Percentiles rank a stretch among this genome's conserved stretches.
Conservation (phyloP, 441 rosid genomes). For the Populus hybrid region DNA sequence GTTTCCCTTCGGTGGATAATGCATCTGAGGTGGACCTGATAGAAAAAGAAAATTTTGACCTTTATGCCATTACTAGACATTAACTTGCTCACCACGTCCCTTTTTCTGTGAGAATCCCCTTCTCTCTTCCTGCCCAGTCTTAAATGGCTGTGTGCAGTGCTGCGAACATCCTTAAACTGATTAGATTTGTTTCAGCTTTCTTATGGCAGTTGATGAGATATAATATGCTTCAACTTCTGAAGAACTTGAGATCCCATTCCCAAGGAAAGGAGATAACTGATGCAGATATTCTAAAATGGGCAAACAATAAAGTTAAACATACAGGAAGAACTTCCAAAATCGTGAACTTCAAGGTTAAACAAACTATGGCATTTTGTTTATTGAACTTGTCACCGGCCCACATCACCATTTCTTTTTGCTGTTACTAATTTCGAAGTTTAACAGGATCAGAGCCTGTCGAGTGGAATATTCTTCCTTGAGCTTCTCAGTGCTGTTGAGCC, state of each 20-base stretch:
- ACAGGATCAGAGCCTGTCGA: conserved; percentile 64
- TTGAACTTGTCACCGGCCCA: not conserved
- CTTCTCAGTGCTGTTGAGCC: conserved; percentile 89
- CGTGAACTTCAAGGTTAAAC: conserved; percentile 71
- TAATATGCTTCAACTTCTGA: conserved; percentile 84
- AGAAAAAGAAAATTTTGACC: not conserved
- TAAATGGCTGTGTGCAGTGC: not conserved
- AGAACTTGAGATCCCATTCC: conserved; percentile 63
- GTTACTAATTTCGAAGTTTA: conserved; percentile 9
- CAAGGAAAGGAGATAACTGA: conserved; percentile 77
- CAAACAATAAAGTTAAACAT: conserved; percentile 60
- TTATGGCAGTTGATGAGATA: conserved; percentile 93
- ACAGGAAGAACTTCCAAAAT: conserved; percentile 59
- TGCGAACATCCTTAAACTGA: conserved; percentile 11
- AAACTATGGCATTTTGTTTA: not conserved
- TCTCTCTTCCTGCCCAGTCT: too few species aligned
- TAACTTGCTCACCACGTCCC: not conserved
- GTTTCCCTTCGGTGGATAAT: not conserved
- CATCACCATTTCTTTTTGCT: not conserved
- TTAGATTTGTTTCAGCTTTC: conserved; percentile 56
- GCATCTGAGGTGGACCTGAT: not conserved
- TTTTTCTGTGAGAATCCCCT: not conserved
- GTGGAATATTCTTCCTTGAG: conserved; percentile 82
- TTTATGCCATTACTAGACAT: not conserved
- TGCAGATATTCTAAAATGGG: conserved; percentile 76